A percentile compares a stretch with the other conserved stretches of the same genome.
These are phyloP conservation scores for Acacia melanoxylon DNA, from an alignment of 306 rosid species.

Conservation along the genomic window DNA sequence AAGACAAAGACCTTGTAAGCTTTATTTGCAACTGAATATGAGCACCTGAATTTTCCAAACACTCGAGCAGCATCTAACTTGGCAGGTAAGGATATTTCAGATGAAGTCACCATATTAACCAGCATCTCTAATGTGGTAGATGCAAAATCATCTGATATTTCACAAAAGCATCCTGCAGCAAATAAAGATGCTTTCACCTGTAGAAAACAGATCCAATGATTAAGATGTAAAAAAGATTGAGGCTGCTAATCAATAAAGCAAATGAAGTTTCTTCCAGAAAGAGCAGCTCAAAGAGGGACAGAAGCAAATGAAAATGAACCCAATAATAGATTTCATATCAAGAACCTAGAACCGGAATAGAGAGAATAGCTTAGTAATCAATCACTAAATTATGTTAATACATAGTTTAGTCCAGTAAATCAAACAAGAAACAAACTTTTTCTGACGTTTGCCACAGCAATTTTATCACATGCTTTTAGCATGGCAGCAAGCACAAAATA, in stretches of 20 bases:
- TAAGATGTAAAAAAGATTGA: conserved; percentile 24
- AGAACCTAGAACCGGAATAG: not conserved
- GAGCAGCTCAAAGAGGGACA: conserved; percentile 13
- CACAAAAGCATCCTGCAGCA: conserved; percentile 85
- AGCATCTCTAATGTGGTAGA: conserved; percentile 63
- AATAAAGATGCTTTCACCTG: conserved; percentile 78
- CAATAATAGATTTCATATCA: not conserved
- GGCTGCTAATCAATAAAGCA: conserved; percentile 23
- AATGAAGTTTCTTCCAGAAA: not conserved
- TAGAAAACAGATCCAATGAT: conserved; percentile 21
- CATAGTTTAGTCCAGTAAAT: conserved; percentile 10
- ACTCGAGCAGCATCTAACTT: conserved; percentile 61
- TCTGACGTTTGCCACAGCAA: not conserved
- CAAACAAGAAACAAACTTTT: conserved; percentile 13
- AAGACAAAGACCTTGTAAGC: conserved; percentile 63
- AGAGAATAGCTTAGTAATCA: conserved; percentile 8
- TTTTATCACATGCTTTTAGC: not conserved
- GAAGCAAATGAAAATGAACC: conserved; percentile 18
- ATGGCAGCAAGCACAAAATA: not conserved
- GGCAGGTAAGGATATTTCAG: conserved; percentile 41
- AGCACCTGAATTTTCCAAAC: conserved; percentile 64
- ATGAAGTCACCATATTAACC: conserved; percentile 52
- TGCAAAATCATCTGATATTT: conserved; percentile 81
- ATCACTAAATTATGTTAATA: conserved; percentile 1
- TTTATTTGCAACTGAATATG: conserved; percentile 54